These are phyloP conservation scores for Penicillium sp. DNA, from an alignment of 2,329 filamentous ascomycete genomes.

Conservation along the genomic window DNA sequence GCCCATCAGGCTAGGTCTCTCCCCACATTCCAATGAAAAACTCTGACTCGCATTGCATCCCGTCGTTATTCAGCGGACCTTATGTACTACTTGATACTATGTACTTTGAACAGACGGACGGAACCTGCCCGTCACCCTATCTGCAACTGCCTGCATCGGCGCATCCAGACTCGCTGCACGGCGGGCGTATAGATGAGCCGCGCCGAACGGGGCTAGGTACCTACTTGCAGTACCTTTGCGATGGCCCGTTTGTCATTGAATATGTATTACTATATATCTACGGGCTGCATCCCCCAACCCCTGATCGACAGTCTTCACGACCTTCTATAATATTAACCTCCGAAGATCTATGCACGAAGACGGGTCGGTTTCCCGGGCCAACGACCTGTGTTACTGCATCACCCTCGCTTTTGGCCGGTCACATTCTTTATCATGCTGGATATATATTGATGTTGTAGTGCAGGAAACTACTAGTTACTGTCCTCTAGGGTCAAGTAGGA, in stretches of 20 bases:
- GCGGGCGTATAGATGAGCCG: neutral
- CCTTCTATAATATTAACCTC: conserved; percentile 3
- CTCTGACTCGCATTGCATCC: conserved; percentile 30
- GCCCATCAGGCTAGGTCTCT: conserved; percentile 1
- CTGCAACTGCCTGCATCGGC: conserved; percentile 5
- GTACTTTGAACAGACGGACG: neutral
- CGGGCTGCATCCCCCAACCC: conserved; percentile 12
- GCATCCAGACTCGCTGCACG: conserved; percentile 4
- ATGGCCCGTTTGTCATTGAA: conserved; percentile 19
- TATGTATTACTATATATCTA: conserved; percentile 23
- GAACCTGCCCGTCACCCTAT: conserved; percentile 15
- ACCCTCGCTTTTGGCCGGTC: conserved; percentile 27
- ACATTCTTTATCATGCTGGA: conserved; percentile 24
- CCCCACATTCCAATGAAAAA: conserved; percentile 35
- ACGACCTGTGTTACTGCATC: conserved; percentile 10
- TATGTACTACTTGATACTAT: no score
- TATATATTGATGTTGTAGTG: neutral
- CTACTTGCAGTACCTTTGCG: neutral
- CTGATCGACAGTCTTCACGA: conserved; percentile 23
- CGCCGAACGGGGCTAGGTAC: neutral
- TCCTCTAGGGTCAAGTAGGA: neutral
- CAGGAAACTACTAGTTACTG: neutral
- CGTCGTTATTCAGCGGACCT: conserved; percentile 11
- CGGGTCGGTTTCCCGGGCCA: conserved; percentile 1
- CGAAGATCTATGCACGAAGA: neutral